A percentile compares a stretch with the other conserved stretches of the same genome.
phyloP scores from a whole-genome alignment of 1,284 basidiomycete species.

The Cystobasidiaceae sp. region DNA sequence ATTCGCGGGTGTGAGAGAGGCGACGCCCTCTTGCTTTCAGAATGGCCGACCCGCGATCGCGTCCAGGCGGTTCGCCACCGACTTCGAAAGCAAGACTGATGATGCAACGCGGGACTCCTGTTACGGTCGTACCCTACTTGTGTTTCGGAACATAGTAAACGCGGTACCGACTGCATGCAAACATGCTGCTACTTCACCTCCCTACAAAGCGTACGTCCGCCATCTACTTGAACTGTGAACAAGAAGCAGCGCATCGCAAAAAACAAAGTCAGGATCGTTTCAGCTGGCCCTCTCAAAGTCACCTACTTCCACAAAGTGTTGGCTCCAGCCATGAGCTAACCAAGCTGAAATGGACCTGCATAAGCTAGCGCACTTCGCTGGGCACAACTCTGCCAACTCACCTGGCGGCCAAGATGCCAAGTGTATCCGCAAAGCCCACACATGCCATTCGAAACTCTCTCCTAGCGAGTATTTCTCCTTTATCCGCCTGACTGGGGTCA shows the following conservation, averaged over 20 bases:
- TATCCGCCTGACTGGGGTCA: constrained; percentile 18
- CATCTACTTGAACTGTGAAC: constrained; percentile 25
- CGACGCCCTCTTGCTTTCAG: background rate
- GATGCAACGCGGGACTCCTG: too few relatives aligned
- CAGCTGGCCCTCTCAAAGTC: background rate
- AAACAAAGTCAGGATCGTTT: background rate
- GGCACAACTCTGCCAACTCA: background rate
- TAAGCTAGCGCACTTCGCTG: background rate
- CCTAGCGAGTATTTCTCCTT: constrained; percentile 19
- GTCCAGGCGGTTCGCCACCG: too few relatives aligned
- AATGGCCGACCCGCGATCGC: too few relatives aligned
- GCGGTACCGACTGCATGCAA: too few relatives aligned
- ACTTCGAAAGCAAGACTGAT: constrained; percentile 7
- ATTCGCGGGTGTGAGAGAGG: background rate
- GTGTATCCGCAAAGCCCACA: constrained; percentile 41
- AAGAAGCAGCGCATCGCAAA: background rate
- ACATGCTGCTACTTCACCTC: constrained; percentile 24
- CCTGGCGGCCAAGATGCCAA: constrained; percentile 33
- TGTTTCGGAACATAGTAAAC: too few relatives aligned
- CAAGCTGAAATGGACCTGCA: background rate
- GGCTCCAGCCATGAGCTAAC: constrained; percentile 30
- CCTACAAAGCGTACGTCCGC: constrained; percentile 18
- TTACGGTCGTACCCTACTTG: too few relatives aligned
- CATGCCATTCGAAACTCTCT: constrained; percentile 37
- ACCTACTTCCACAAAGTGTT: constrained; percentile 17